Conservation (phyloP, 345 rosid genomes). For the Raphanus sativus region DNA sequence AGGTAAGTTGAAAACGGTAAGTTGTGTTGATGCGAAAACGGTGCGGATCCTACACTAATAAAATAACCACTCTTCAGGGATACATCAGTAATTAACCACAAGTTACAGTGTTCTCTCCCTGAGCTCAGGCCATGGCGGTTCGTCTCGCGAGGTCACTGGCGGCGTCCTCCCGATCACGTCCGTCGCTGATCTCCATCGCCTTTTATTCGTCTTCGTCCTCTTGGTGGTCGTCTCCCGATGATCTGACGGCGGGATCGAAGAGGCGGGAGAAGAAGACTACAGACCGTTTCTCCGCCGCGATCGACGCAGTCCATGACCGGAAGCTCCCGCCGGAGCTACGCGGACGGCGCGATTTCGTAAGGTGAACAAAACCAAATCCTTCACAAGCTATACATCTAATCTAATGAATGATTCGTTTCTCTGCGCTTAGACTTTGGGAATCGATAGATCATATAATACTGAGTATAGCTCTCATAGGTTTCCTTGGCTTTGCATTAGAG, state of each 20-base stretch:
- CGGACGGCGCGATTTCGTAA: conserved; percentile 69
- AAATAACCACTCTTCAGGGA: neutral
- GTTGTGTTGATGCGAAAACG: conserved; percentile 7
- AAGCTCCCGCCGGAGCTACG: conserved; percentile 92
- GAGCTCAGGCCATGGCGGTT: conserved; percentile 38
- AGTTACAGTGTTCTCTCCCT: conserved; percentile 10
- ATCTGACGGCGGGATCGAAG: conserved; percentile 37
- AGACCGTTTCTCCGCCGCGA: conserved; percentile 65
- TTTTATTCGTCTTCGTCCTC: conserved; percentile 44
- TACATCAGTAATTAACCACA: neutral
- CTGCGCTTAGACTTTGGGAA: neutral
- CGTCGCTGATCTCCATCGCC: conserved; percentile 10
- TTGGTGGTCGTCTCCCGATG: conserved; percentile 35
- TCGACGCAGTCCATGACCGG: conserved; percentile 75
- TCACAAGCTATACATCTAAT: neutral
- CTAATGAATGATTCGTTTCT: neutral
- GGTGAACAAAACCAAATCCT: conserved; percentile 39
- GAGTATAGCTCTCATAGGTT: neutral
- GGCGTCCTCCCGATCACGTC: conserved; percentile 19
- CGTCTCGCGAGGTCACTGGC: conserved; percentile 41
- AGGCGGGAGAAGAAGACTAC: conserved; percentile 51
- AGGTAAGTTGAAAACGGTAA: neutral
- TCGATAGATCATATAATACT: neutral
- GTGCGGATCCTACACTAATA: neutral
- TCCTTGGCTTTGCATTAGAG: conserved; percentile 17